phyloP scores from a whole-genome alignment of 2,329 filamentous ascomycete species.

The Ceratocystis lukuohia region DNA sequence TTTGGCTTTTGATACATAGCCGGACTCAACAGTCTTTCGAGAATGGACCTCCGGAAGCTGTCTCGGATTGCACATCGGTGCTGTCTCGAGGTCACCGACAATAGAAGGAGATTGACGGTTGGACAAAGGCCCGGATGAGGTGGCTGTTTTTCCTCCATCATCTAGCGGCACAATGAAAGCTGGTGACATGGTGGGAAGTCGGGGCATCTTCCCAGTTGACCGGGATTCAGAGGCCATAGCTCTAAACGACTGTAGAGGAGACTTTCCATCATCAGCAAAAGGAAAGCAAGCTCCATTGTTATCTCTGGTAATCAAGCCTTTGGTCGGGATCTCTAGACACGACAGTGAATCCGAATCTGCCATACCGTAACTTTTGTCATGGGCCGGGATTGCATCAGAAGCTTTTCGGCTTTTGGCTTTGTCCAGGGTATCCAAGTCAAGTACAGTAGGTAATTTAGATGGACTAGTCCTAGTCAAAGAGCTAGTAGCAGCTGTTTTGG shows the following conservation, averaged over 20 bases:
- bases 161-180: conserved; percentile 3
- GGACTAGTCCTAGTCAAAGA: not conserved
- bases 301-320: not conserved
- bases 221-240: not conserved
- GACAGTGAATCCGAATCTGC: not conserved
- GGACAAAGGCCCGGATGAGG: no score
- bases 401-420: not conserved
- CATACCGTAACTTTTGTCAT: not conserved
- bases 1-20: not conserved
- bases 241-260: not conserved
- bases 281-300: not conserved
- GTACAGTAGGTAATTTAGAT: not conserved
- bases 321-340: not conserved
- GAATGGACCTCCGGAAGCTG: not conserved
- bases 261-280: not conserved
- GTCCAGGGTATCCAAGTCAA: not conserved
- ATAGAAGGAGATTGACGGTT: conserved; percentile 6
- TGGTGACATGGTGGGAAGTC: conserved; percentile 4
- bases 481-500: not conserved
- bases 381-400: not conserved
- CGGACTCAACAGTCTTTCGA: not conserved
- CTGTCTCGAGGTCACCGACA: conserved; percentile 16
- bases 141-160: not conserved
- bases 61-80: not conserved
- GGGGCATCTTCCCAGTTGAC: not conserved